Evolutionary conservation across 805 yeast species (phyloP).

Genomic region (Candida montana): DNA sequence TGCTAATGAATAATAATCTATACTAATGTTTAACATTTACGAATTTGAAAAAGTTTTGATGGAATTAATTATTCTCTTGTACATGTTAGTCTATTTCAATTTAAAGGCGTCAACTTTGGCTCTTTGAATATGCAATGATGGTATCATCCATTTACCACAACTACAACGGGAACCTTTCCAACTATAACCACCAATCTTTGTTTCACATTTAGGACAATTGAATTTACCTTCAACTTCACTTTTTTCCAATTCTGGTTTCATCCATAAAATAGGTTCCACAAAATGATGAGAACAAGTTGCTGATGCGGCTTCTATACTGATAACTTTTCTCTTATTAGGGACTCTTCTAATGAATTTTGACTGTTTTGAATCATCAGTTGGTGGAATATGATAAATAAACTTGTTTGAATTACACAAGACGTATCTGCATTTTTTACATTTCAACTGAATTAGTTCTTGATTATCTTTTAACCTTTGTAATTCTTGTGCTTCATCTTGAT

Average conservation of each 20-base stretch:
- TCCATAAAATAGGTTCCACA: slow-evolving; percentile 88
- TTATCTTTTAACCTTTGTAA: slow-evolving; percentile 22
- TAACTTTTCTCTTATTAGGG: slow-evolving; percentile 53
- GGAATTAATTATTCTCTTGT: too few species aligned
- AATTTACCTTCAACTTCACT: slow-evolving; percentile 86
- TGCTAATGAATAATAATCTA: too few species aligned
- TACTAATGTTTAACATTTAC: too few species aligned
- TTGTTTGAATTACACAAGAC: slow-evolving; percentile 58
- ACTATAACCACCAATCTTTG: slow-evolving; percentile 85
- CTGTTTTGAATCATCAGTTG: slow-evolving; percentile 60
- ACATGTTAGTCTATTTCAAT: slow-evolving; percentile 12
- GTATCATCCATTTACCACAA: slow-evolving; percentile 94
- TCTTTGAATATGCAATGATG: slow-evolving; percentile 76
- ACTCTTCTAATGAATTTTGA: slow-evolving; percentile 61
- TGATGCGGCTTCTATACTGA: slow-evolving; percentile 53
- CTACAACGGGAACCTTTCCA: slow-evolving; percentile 95
- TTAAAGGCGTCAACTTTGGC: slow-evolving; percentile 67
- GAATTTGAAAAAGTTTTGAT: too few species aligned
- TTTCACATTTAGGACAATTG: slow-evolving; percentile 73
- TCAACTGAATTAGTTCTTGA: slow-evolving; percentile 35
- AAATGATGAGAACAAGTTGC: slow-evolving; percentile 76
- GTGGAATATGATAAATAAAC: slow-evolving; percentile 61
- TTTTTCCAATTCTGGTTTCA: slow-evolving; percentile 67
- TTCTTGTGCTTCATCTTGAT: slow-evolving; percentile 24
- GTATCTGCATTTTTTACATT: slow-evolving; percentile 83